Percentiles rank a stretch among this genome's conserved stretches.
phyloP scores from a whole-genome alignment of 768 basidiomycete genomes.

The Leccinum fibrillosum region DNA sequence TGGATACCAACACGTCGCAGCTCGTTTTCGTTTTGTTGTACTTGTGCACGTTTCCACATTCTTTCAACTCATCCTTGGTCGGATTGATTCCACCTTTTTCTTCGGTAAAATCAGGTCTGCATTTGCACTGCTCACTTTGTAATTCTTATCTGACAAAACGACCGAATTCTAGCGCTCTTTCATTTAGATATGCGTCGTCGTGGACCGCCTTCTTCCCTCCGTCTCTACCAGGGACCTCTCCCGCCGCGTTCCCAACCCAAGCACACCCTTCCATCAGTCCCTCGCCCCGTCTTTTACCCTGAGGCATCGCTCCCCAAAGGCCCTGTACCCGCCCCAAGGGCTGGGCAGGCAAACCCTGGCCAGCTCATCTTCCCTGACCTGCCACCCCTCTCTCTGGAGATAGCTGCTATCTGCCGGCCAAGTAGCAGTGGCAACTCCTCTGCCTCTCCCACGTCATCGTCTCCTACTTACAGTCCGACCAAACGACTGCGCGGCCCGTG shows the following conservation, averaged over 20 bases:
- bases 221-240: constrained; percentile 56
- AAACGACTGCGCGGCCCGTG: constrained; percentile 48
- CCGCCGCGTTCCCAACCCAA: constrained; percentile 59
- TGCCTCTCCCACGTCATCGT: constrained; percentile 10
- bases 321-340: constrained; percentile 18
- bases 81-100: constrained; percentile 3
- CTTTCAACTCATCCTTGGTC: neutral
- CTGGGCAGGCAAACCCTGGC: constrained; percentile 4
- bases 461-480: constrained; percentile 15
- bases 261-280: constrained; percentile 66
- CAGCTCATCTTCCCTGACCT: constrained; percentile 18
- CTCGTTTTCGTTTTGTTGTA: neutral
- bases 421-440: constrained; percentile 6
- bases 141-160: neutral
- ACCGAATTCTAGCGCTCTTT: neutral
- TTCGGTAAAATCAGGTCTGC: constrained; percentile 3
- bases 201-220: constrained; percentile 63
- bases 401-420: constrained; percentile 16
- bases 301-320: constrained; percentile 25
- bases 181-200: constrained; percentile 56
- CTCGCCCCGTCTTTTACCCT: constrained; percentile 49
- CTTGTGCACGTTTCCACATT: neutral
- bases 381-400: constrained; percentile 23
- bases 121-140: too few relatives aligned
- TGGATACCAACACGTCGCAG: neutral